Evolutionary conservation across 257 asterid species (phyloP).

Genomic region (Fraxinus excelsior): DNA sequence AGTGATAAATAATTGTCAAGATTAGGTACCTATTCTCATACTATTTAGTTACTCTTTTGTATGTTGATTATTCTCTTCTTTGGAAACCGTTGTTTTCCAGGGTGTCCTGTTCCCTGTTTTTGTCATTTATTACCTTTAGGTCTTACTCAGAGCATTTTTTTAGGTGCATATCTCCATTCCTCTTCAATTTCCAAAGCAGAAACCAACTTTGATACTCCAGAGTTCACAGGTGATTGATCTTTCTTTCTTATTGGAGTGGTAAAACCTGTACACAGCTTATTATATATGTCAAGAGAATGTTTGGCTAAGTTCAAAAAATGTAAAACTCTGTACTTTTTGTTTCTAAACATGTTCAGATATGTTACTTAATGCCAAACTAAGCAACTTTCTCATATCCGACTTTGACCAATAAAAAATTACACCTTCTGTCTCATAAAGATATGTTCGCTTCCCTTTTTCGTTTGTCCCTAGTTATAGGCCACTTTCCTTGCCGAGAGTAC

Average conservation of each 20-base stretch:
- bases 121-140: background rate
- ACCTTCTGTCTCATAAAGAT: too few species aligned
- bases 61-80: background rate
- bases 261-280: background rate
- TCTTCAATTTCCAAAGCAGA: slow-evolving; percentile 89
- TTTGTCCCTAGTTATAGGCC: too few species aligned
- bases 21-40: background rate
- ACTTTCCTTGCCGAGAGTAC: too few species aligned
- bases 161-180: slow-evolving; percentile 83
- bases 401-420: too few species aligned
- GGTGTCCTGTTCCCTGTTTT: slow-evolving; percentile 11
- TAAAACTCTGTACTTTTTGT: too few species aligned
- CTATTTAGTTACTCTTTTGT: background rate
- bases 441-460: too few species aligned
- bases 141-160: slow-evolving; percentile 11
- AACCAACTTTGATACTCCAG: slow-evolving; percentile 69
- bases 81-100: slow-evolving; percentile 17
- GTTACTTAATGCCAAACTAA: background rate
- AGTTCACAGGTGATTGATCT: slow-evolving; percentile 67
- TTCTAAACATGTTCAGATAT: background rate
- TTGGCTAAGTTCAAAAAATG: background rate
- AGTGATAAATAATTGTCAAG: background rate
- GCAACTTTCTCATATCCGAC: background rate
- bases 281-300: background rate
- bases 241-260: background rate